These are phyloP conservation scores for Pseudonitzschia multiseries DNA, from an alignment of 108 stramenopile genomes.

Conservation along the genomic window DNA sequence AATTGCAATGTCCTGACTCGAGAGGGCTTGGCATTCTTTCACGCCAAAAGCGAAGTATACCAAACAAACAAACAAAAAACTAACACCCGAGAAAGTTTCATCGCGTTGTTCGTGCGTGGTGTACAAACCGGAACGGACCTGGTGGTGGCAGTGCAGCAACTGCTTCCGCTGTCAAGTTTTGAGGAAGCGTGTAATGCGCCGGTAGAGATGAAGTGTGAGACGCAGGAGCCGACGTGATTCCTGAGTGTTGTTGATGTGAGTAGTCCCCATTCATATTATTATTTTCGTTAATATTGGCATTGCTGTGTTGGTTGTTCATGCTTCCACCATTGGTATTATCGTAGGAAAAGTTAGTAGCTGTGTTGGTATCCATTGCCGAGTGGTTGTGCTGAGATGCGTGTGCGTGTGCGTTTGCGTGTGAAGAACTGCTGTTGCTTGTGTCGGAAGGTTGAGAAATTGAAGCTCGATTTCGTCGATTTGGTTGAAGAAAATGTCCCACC, in stretches of 20 bases:
- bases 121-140: slow-evolving; percentile 30
- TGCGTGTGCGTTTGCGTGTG: neutral
- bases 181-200: slow-evolving; percentile 33
- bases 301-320: neutral
- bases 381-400: neutral
- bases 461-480: slow-evolving; percentile 20
- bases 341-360: neutral
- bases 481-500: slow-evolving; percentile 37
- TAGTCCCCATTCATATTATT: neutral
- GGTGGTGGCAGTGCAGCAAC: slow-evolving; percentile 65
- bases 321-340: neutral
- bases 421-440: neutral
- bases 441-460: neutral
- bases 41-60: neutral
- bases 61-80: slow-evolving; percentile 1
- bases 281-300: neutral
- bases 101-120: too few relatives aligned
- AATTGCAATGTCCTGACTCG: too few relatives aligned
- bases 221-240: neutral
- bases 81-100: neutral
- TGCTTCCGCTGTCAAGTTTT: slow-evolving; percentile 55
- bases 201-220: slow-evolving; percentile 7
- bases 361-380: neutral
- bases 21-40: too few relatives aligned
- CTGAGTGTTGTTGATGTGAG: neutral